Conservation (phyloP, 2,329 filamentous ascomycete species). For the Sphaerulina musiva region DNA sequence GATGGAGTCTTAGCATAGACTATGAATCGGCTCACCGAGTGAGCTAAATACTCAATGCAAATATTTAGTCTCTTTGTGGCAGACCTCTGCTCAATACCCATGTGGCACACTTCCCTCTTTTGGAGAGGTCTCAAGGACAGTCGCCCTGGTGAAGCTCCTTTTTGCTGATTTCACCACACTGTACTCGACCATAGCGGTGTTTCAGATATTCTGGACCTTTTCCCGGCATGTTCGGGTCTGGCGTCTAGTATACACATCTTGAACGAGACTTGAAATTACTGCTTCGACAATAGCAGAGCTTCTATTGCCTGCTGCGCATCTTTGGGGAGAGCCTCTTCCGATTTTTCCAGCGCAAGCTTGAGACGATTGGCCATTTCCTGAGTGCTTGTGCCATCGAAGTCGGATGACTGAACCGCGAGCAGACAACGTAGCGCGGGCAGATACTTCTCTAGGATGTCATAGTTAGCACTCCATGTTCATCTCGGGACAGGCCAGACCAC, state of each 20-base stretch:
- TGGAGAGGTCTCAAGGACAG: no score
- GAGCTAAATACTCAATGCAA: not conserved
- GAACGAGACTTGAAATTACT: not conserved
- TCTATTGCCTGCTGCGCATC: slow-evolving; percentile 65
- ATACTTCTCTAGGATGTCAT: slow-evolving; percentile 59
- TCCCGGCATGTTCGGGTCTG: not conserved
- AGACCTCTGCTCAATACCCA: not conserved
- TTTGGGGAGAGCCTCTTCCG: slow-evolving; percentile 46
- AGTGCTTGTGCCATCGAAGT: slow-evolving; percentile 54
- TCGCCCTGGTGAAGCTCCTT: no score
- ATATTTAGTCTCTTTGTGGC: not conserved
- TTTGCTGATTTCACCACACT: no score
- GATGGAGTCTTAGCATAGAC: not conserved
- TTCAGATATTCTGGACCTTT: not conserved
- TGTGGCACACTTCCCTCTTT: not conserved
- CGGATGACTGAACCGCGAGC: slow-evolving; percentile 62
- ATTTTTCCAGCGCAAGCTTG: slow-evolving; percentile 41
- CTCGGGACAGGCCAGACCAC: slow-evolving; percentile 29
- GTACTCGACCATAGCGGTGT: not conserved
- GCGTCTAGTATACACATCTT: slow-evolving; percentile 1
- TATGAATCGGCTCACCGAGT: not conserved
- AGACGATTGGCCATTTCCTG: slow-evolving; percentile 66
- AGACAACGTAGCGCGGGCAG: slow-evolving; percentile 82
- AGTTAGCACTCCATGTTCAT: slow-evolving; percentile 8
- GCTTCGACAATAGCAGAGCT: slow-evolving; percentile 47